Evolutionary conservation across 208 protist genomes (phyloP).

Genomic region (Trypanosoma vivax): DNA sequence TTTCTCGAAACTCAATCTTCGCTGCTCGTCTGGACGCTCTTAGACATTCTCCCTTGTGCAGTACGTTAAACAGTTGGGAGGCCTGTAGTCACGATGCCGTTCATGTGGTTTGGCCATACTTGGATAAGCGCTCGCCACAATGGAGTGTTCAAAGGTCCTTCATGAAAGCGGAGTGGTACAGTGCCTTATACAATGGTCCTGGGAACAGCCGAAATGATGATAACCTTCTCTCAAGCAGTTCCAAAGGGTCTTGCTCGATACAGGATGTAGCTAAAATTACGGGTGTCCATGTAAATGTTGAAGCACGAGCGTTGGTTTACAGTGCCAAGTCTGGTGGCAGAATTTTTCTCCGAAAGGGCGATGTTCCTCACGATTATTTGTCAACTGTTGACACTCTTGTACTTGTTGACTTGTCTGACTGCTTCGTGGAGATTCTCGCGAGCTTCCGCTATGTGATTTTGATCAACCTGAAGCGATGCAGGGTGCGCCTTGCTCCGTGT

Average conservation of each 20-base stretch:
- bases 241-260: not conserved
- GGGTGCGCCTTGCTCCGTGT: conserved; percentile 55
- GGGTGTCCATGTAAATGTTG: conserved; percentile 11
- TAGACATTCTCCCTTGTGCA: not conserved
- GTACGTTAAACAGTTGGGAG: not conserved
- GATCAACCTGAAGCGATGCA: conserved; percentile 31
- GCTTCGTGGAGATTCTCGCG: conserved; percentile 37
- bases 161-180: not conserved
- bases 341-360: conserved; percentile 26
- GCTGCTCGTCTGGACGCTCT: conserved; percentile 26
- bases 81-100: not conserved
- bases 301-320: conserved; percentile 39
- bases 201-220: too few relatives aligned
- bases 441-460: conserved; percentile 57
- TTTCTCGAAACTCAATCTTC: conserved; percentile 67
- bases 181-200: not conserved
- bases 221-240: not conserved
- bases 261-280: not conserved
- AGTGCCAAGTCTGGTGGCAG: conserved; percentile 17
- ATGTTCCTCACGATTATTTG: conserved; percentile 21
- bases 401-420: conserved; percentile 44
- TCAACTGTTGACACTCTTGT: conserved; percentile 37
- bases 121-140: conserved; percentile 15
- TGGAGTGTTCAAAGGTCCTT: not conserved
- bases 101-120: conserved; percentile 29